These are phyloP conservation scores for Apiospora saccharicola DNA, from an alignment of 2,329 filamentous ascomycete genomes.

Conservation along the genomic window DNA sequence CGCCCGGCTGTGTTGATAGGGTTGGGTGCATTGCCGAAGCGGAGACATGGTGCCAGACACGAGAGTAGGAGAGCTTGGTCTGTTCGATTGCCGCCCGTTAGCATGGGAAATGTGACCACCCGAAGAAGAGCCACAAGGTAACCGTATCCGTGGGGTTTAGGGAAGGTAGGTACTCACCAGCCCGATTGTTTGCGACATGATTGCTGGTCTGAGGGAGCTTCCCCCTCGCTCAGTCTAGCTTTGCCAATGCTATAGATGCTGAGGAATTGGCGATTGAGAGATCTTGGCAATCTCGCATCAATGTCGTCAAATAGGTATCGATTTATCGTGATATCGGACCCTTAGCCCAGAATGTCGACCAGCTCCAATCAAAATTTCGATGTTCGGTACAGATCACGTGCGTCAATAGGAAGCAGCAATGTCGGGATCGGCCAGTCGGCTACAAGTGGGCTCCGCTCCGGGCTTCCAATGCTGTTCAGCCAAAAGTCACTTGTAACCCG, in stretches of 20 bases:
- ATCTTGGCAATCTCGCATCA: conserved; percentile 6
- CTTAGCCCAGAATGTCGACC: not conserved
- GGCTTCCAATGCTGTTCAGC: not conserved
- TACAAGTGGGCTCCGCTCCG: conserved; percentile 23
- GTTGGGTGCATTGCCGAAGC: conserved; percentile 71
- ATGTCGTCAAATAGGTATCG: not conserved
- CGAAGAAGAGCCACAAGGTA: conserved; percentile 1
- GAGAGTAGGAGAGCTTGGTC: conserved; percentile 96
- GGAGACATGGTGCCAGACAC: conserved; percentile 89
- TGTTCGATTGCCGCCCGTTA: conserved; percentile 46
- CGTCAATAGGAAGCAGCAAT: conserved; percentile 1
- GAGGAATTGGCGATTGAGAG: conserved; percentile 2
- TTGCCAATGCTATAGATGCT: not conserved
- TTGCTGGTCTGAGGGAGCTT: conserved; percentile 42
- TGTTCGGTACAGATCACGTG: conserved; percentile 22
- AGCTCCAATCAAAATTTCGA: conserved; percentile 20
- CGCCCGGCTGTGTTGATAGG: conserved; percentile 63
- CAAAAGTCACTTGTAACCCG: not conserved
- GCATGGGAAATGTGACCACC: conserved; percentile 7
- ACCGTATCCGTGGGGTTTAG: not conserved
- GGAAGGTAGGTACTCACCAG: conserved; percentile 62
- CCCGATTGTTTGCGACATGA: conserved; percentile 82
- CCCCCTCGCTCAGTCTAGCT: conserved; percentile 22
- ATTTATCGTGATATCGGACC: conserved; percentile 3
- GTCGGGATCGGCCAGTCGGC: conserved; percentile 23